A percentile compares a stretch with the other conserved stretches of the same genome.
Evolutionary conservation across 2,329 filamentous ascomycete genomes (phyloP).

Genomic region (Microsporum canis): DNA sequence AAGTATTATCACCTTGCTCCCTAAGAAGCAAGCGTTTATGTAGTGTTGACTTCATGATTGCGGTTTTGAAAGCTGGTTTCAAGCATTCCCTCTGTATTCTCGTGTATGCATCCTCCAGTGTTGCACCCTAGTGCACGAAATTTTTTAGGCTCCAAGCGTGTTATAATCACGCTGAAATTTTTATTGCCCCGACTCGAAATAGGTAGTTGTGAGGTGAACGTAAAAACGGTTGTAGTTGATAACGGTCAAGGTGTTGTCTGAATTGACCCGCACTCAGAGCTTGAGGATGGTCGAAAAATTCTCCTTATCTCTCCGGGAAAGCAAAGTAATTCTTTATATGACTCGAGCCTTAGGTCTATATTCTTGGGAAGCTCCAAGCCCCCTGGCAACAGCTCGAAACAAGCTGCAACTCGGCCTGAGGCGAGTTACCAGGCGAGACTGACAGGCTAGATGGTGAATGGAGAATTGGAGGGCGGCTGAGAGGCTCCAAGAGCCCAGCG

Average conservation of each 20-base stretch:
- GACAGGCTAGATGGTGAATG: not conserved
- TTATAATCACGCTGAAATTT: not conserved
- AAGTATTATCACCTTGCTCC: slow-evolving; percentile 33
- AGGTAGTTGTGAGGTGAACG: not conserved
- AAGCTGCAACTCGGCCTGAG: not conserved
- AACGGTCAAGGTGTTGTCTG: not conserved
- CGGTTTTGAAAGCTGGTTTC: not conserved
- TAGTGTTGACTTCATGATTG: slow-evolving; percentile 31
- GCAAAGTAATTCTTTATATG: not conserved
- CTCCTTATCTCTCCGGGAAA: not conserved
- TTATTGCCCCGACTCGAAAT: not conserved
- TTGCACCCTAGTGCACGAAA: not conserved
- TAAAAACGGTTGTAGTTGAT: not conserved
- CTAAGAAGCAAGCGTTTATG: slow-evolving; percentile 44
- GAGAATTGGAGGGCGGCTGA: not conserved
- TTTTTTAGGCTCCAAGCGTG: not conserved
- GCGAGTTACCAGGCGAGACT: not conserved
- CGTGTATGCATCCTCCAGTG: not conserved
- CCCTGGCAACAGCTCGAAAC: not conserved
- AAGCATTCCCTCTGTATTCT: not conserved
- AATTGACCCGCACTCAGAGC: not conserved
- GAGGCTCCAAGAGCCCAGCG: not conserved
- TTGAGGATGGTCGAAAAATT: not conserved
- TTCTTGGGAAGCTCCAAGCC: not conserved
- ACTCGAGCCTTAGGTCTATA: not conserved